These are phyloP conservation scores for Mortierella sp. DNA, from an alignment of 371 early-diverging fungal species.

Conservation along the genomic window DNA sequence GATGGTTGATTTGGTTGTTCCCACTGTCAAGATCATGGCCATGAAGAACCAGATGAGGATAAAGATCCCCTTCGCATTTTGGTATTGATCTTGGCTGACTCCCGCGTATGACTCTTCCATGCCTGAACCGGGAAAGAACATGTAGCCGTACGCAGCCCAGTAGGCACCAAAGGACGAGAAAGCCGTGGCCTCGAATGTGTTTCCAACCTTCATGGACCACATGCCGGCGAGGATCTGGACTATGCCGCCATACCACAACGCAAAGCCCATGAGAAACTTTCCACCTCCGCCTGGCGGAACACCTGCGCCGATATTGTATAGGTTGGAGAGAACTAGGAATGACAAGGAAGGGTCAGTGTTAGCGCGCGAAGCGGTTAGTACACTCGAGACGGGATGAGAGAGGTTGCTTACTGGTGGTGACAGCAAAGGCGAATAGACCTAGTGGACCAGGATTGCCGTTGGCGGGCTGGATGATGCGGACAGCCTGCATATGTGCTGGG, in stretches of 20 bases:
- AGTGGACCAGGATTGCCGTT: conserved; percentile 44
- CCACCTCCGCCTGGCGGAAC: conserved; percentile 63
- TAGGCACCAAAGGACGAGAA: conserved; percentile 61
- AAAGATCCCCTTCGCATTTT: conserved; percentile 45
- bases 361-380: no score
- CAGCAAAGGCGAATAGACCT: conserved; percentile 78
- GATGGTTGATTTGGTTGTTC: conserved; percentile 37
- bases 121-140: conserved; percentile 40
- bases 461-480: conserved; percentile 55
- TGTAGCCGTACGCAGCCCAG: conserved; percentile 56
- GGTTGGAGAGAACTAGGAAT: conserved; percentile 26
- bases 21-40: conserved; percentile 48
- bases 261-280: conserved; percentile 70
- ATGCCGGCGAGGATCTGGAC: conserved; percentile 72
- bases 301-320: conserved; percentile 77
- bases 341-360: no score
- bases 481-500: conserved; percentile 1
- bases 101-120: conserved; percentile 27
- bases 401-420: conserved; percentile 62
- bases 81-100: conserved; percentile 10
- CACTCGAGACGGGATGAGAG: neutral
- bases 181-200: conserved; percentile 62
- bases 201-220: conserved; percentile 58
- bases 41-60: conserved; percentile 45
- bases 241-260: conserved; percentile 83